Evolutionary conservation across 2,329 filamentous ascomycete genomes (phyloP), one percentile per base, ranked within the genome.

Genomic region (Cladosporium austrohemisphaericum): DNA sequence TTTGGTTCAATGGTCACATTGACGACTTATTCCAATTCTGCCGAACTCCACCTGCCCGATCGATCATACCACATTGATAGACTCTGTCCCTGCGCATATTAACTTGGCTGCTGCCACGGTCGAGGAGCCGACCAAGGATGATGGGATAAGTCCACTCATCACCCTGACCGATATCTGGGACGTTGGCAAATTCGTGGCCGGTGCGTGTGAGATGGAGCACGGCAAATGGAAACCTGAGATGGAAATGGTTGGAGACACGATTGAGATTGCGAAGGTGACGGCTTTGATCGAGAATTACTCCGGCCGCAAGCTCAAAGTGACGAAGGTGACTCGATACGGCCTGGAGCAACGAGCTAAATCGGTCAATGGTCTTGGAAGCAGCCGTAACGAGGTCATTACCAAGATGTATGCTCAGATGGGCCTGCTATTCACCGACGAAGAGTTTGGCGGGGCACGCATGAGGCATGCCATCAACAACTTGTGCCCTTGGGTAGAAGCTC

Each of bases 111-210:
- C 66, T 52, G 69, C 71, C n/a, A 61, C 60, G 2, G 77, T 76
- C 0, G 73, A 69, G 5, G 71, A 78, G n/a, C 76, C 77, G 0
- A 5, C 22, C 5, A 19, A 20, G 16, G 76, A 74, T 0, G 64
- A 70, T 16, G 77, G 78, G 0, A 63, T 74, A 13, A 65, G 33
- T 20, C 33, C 62, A 5, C 60, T 60, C 2, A 65, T 75, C 6
- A 60, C 67, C 3, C 73, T 77, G 58, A 79, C 76, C 0, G 73
- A 78, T 55, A 75, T 70, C 1, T 60, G 60, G 4, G 77, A 80
- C 55, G 62, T 80, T 32, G 76, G 69, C 2, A 67, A 60, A 25
- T 78, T 75, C 46, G 65, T 76, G 4, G 69, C 66, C 5, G 67
- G 65, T 3, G 50, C 66, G 18, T 36, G 33, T 13, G 33, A 36